A percentile compares a stretch with the other conserved stretches of the same genome.
phyloP scores from a whole-genome alignment of 176 grass and related monocot genomes.

The Hordeum marinum region DNA sequence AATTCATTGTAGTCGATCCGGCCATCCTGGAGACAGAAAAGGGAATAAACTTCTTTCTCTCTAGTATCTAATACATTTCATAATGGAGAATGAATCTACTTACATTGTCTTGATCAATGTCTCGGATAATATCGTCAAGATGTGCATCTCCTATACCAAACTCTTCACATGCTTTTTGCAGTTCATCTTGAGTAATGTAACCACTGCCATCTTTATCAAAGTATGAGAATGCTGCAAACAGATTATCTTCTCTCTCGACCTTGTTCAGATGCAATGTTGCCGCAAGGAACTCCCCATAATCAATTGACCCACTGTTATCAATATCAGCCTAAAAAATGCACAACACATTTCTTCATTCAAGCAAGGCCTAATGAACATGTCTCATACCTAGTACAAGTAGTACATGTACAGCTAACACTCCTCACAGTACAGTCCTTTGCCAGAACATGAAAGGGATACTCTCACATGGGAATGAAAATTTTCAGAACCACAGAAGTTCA shows the following conservation, averaged over 20 bases:
- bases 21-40: constrained; percentile 67
- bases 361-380: constrained; percentile 15
- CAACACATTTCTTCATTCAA: constrained; percentile 31
- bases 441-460: neutral
- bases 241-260: constrained; percentile 85
- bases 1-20: constrained; percentile 96
- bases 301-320: constrained; percentile 89
- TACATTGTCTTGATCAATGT: constrained; percentile 98
- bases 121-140: constrained; percentile 82
- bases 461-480: neutral
- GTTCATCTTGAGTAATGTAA: constrained; percentile 89
- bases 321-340: constrained; percentile 75
- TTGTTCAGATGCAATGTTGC: constrained; percentile 96
- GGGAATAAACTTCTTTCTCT: neutral
- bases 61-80: constrained; percentile 7
- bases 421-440: neutral
- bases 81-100: constrained; percentile 19
- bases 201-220: constrained; percentile 95
- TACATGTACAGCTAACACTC: neutral
- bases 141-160: constrained; percentile 79
- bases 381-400: neutral
- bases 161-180: constrained; percentile 92
- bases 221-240: constrained; percentile 87
- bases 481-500: constrained; percentile 1
- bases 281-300: constrained; percentile 92